Conservation (phyloP, 192 early-diverging fungal genomes). For the Entomortierella beljakovae region DNA sequence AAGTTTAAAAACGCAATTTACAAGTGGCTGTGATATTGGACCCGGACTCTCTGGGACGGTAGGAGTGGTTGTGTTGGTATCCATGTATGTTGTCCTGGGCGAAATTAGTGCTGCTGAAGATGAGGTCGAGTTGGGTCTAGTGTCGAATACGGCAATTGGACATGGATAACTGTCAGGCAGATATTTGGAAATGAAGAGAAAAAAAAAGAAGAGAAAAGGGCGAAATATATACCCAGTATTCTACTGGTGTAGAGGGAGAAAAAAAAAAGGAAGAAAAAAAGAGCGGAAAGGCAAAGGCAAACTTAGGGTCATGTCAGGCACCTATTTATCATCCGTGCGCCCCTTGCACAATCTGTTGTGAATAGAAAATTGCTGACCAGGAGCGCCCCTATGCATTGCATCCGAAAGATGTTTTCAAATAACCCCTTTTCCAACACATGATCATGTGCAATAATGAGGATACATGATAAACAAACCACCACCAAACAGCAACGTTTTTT, state of each 20-base stretch:
- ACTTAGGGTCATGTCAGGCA: neutral
- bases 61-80: too few species aligned
- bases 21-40: neutral
- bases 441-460: too few species aligned
- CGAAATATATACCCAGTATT: neutral
- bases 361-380: too few species aligned
- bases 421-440: too few species aligned
- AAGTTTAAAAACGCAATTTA: neutral
- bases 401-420: too few species aligned
- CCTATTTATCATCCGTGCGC: neutral
- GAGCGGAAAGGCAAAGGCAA: neutral
- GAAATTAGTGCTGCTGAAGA: too few species aligned
- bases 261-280: slow-evolving; percentile 1
- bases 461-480: too few species aligned
- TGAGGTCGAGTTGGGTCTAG: too few species aligned
- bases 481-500: neutral
- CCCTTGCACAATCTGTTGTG: neutral
- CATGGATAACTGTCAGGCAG: too few species aligned
- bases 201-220: slow-evolving; percentile 5
- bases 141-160: too few species aligned
- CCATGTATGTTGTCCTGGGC: slow-evolving; percentile 6
- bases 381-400: too few species aligned
- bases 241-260: neutral
- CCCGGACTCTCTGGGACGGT: neutral
- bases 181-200: too few species aligned